Evolutionary conservation across 73 alveolate genomes (phyloP).

Genomic region (Urostyla sp.): DNA sequence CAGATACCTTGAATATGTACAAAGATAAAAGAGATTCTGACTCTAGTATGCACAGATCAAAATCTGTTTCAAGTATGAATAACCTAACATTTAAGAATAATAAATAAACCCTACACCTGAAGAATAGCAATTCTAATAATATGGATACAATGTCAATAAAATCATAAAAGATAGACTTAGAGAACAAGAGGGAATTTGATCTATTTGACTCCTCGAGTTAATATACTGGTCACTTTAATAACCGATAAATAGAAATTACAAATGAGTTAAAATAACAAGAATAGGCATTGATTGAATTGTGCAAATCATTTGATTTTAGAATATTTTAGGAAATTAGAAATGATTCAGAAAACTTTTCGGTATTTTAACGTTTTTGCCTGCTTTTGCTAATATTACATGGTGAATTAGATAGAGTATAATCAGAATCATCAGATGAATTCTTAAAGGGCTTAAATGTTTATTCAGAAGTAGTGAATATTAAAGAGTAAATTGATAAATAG

Average conservation of each 20-base stretch:
- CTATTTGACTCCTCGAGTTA: too few relatives aligned
- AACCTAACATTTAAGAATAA: too few relatives aligned
- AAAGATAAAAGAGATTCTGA: background rate
- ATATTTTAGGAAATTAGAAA: slow-evolving; percentile 12
- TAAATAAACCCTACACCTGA: too few relatives aligned
- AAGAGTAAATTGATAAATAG: background rate
- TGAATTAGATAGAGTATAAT: slow-evolving; percentile 25
- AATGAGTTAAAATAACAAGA: too few relatives aligned
- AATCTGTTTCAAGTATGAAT: slow-evolving; percentile 3
- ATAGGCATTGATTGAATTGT: background rate
- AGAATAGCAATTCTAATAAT: too few relatives aligned
- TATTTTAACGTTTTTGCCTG: slow-evolving; percentile 9
- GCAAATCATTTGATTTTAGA: slow-evolving; percentile 7
- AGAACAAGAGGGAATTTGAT: too few relatives aligned
- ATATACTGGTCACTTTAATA: too few relatives aligned
- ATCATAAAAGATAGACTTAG: too few relatives aligned
- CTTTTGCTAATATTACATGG: slow-evolving; percentile 27
- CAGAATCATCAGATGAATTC: slow-evolving; percentile 28
- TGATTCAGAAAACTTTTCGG: slow-evolving; percentile 3
- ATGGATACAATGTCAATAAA: too few relatives aligned
- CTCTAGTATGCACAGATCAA: background rate
- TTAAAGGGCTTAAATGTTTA: slow-evolving; percentile 20
- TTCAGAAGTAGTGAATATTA: slow-evolving; percentile 1
- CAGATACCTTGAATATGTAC: background rate
- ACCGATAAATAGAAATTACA: too few relatives aligned